A percentile compares a stretch with the other conserved stretches of the same genome.
phyloP scores from a whole-genome alignment of 2,329 filamentous ascomycete genomes.

The Pseudogymnoascus sp. region DNA sequence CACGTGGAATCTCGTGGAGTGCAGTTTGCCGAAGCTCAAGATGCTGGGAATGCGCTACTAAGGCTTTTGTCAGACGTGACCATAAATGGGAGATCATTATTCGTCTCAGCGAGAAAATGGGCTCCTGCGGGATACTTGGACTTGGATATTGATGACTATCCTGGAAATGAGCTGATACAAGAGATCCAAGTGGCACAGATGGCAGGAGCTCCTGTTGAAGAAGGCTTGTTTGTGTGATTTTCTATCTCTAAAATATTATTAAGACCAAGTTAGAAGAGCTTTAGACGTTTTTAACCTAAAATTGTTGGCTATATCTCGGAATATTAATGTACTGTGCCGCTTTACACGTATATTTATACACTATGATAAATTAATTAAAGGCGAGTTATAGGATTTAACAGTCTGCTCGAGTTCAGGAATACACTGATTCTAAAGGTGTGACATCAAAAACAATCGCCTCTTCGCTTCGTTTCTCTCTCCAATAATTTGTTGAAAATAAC shows the following conservation, averaged over 20 bases:
- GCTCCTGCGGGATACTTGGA: slow-evolving; percentile 29
- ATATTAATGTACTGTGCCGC: background rate
- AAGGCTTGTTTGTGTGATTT: slow-evolving; percentile 19
- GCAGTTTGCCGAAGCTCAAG: slow-evolving; percentile 23
- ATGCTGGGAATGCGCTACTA: slow-evolving; percentile 24
- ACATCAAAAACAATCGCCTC: background rate
- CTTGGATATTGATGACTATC: slow-evolving; percentile 31
- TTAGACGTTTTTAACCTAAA: background rate
- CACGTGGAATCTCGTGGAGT: slow-evolving; percentile 25
- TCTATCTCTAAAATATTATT: background rate
- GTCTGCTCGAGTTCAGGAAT: background rate
- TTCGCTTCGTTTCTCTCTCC: slow-evolving; percentile 21
- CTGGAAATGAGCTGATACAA: slow-evolving; percentile 23
- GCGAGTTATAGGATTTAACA: background rate
- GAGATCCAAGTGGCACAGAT: slow-evolving; percentile 26
- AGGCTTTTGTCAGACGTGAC: slow-evolving; percentile 23
- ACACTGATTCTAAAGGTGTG: background rate
- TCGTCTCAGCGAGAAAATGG: slow-evolving; percentile 30
- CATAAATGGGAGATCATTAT: slow-evolving; percentile 30
- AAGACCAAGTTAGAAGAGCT: background rate
- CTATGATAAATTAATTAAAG: background rate
- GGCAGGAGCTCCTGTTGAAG: slow-evolving; percentile 18
- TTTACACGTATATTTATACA: background rate
- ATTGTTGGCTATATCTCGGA: background rate
- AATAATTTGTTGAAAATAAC: slow-evolving; percentile 32